Evolutionary conservation across 2,329 filamentous ascomycete genomes (phyloP), one percentile per base, ranked within the genome.

Genomic region (Epichloe brachyelytri): DNA sequence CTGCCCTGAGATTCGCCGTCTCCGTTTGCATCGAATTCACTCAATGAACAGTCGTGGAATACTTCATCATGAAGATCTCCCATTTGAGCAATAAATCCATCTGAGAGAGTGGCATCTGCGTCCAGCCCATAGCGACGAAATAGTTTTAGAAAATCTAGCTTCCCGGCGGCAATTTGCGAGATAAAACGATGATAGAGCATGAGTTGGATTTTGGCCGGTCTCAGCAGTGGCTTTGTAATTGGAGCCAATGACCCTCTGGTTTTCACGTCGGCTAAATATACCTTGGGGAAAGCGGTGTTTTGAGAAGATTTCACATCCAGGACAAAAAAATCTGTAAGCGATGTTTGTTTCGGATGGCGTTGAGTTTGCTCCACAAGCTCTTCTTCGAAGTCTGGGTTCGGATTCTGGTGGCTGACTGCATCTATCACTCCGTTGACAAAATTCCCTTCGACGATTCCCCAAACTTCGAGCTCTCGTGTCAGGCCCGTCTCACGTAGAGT

Each of bases 371-470:
- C 65, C 30, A 59, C 60, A 2, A 82, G 71, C 49, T 79, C 74
- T 33, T 78, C 71, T 62, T 93, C 86, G 10, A 86, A 77, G 26
- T 80, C 77, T 0, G 77, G 70, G 57, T 94, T 85, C 0, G 89
- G 88, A 59, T 88, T 88, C 19, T 80, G 73, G 59, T 85, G 85
- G 51, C 82, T 88, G 15, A 97, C 68, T 59, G 90, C 82, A 62
- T 98, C 93, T 55, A 98, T 94, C 47, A 97, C 72, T 1, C 93
- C 93, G 59, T 87, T 93, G 53, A 97, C 82, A 20, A 96, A 72
- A 59, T 94, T 79, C 1, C 85, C 88, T 52, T 93, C 82, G 2
- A 96, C 65, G 12, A 85, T 69, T 0, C 91, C 93, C 88, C 91
- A 96, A 3, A 97, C 76, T 59, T 89, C 84, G 26, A 91, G 65